Evolutionary conservation across 2,329 filamentous ascomycete species (phyloP), one percentile per base, ranked within the genome.

Genomic region (Aspergillus nomiae): DNA sequence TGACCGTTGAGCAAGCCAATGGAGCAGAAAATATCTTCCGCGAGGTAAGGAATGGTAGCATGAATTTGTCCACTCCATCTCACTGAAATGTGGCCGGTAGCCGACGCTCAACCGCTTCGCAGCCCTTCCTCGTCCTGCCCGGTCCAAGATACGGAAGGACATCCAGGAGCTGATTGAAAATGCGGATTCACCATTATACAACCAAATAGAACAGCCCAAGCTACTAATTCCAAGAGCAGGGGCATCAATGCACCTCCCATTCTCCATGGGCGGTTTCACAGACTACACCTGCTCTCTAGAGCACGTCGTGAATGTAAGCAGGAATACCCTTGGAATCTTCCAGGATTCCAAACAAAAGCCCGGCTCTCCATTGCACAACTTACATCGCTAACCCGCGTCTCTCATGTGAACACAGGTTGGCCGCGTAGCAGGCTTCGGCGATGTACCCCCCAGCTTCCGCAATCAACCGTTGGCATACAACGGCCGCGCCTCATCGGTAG

Each of bases 191-290:
- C 55, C 63, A 11, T 9, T 62, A 11, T 16, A 61, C 26, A 51
- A 56, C 14, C 63, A 67, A 50, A 65, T 65, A n/a, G 68, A 71
- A 11, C 57, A 72, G 10, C 60, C 87, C 19, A 53, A 53, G 50
- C 11, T 53, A 11, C 50, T 53, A 0, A 21, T 34, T 53, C 1
- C 30, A 0, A 30, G 50, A 34, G 65, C 74, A 45, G 71, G 78
- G 36, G 81, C 83, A 21, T 74, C 74, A 4, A 73, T 87, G 66
- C 83, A 88, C 68, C 70, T 89, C 0, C 88, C 87, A 0, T 74
- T 90, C 43, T 72, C 77, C 3, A 82, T 87, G 21, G 79, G 80
- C 5, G 86, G 85, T 41, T 89, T 87, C 69, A 84, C 80, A 73
- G 76, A 58, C 72, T 82, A 26, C 80, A 82, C 71, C 26, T 66